These are phyloP conservation scores for Zizania latifolia DNA, from an alignment of 176 grass and related monocot genomes.

Conservation along the genomic window DNA sequence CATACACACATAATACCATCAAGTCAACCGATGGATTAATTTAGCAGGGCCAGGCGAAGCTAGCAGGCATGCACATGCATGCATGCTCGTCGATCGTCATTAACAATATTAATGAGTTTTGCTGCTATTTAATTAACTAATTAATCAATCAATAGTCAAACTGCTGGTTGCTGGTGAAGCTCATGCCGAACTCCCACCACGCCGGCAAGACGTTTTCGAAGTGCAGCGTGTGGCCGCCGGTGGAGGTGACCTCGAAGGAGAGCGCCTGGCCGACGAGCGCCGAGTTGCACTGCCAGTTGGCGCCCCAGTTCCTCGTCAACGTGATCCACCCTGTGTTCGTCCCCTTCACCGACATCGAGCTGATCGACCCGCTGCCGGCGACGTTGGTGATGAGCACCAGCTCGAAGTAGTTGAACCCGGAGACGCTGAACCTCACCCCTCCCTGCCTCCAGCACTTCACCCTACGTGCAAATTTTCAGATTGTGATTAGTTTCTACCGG, in stretches of 20 bases:
- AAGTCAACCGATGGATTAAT: constrained; percentile 14
- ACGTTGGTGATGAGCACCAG: constrained; percentile 36
- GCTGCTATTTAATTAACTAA: background rate
- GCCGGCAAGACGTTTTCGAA: constrained; percentile 13
- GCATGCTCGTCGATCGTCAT: background rate
- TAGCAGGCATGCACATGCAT: constrained; percentile 12
- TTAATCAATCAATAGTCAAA: constrained; percentile 28
- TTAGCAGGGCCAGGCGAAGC: background rate
- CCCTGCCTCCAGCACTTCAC: constrained; percentile 38
- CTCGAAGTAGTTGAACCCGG: constrained; percentile 39
- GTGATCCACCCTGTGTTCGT: constrained; percentile 5
- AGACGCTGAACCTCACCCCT: constrained; percentile 32
- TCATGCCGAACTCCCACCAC: constrained; percentile 48
- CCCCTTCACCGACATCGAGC: constrained; percentile 15
- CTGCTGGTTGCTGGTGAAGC: constrained; percentile 33
- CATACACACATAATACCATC: background rate
- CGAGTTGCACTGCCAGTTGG: constrained; percentile 36
- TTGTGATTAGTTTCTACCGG: too few species aligned
- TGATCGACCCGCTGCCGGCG: constrained; percentile 29
- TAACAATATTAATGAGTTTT: too few species aligned
- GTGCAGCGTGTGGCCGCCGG: constrained; percentile 37
- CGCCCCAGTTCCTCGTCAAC: constrained; percentile 39
- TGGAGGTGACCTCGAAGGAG: constrained; percentile 51
- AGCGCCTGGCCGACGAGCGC: constrained; percentile 31
- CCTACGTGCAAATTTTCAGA: constrained; percentile 9